Evolutionary conservation across 805 yeast genomes (phyloP), one percentile per base, ranked within the genome.

Genomic region (Tetrapisispora iriomotensis): DNA sequence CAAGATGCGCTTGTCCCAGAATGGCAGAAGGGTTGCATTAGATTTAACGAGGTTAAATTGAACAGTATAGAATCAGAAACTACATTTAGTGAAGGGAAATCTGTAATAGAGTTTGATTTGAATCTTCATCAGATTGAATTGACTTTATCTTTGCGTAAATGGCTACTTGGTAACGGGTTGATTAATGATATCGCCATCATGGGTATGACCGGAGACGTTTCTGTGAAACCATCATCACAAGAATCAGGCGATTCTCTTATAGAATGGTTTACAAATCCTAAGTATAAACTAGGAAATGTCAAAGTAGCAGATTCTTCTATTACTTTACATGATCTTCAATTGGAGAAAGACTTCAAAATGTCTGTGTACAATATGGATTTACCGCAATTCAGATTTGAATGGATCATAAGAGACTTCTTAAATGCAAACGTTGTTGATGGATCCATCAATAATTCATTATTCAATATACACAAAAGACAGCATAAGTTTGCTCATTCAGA

Each of bases 1-100:
- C 95, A 85, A 56, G 83, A 76, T 38, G 96, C 96, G 0, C 77
- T 87, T 41, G 90, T 85, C 2, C 96, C 96, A 0, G 86, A 85
- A 43, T 90, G 96, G 96, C 72, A 76, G 40, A 83, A 80, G 46
- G 92, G 95, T 1, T 80, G 77, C 48, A 85, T 88, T 42, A 75
- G 79, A 40, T 80, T 90, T 58, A 74, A 77, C 40, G 82, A 83
- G 48, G 92, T 94, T 38, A 70, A 75, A 6, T 69, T 74, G 26
- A 82, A 79, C 1, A 76, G 75, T n/a, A 13, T 12, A 14, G 13
- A 22, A 13, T 12, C 17, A 20, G 3, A 23, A 6, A 8, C 3
- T 1, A 15, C 19, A 29, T 22, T 3, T n/a, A 52, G 51, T 15
- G 44, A 50, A 3, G 23, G 35, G 30, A 41, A 38, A 30, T 29